A percentile compares a stretch with the other conserved stretches of the same genome.
Evolutionary conservation across 2,329 filamentous ascomycete genomes (phyloP).

Genomic region (Anisogramma anomala): DNA sequence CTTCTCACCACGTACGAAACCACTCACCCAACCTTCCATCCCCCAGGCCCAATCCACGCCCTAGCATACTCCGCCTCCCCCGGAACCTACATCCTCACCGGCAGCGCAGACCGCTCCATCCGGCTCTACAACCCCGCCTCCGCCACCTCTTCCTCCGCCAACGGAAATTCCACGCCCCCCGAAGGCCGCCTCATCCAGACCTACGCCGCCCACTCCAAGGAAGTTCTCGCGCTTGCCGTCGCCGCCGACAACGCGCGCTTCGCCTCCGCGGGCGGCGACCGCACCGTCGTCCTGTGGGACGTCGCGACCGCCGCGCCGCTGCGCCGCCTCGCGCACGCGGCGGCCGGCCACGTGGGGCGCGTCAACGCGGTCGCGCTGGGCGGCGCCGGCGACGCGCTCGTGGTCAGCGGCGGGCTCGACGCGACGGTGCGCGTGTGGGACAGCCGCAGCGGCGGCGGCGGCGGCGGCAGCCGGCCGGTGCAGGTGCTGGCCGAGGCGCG

Average conservation of each 20-base stretch:
- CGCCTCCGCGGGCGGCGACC: conserved; percentile 79
- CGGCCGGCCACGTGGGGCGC: conserved; percentile 54
- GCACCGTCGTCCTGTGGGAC: conserved; percentile 88
- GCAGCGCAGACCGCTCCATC: conserved; percentile 72
- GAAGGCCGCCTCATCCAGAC: conserved; percentile 64
- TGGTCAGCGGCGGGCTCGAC: conserved; percentile 66
- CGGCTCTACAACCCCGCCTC: conserved; percentile 72
- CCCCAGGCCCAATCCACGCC: conserved; percentile 57
- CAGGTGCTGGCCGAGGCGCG: conserved; percentile 63
- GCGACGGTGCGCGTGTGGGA: conserved; percentile 71
- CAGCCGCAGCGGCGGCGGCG: conserved; percentile 31
- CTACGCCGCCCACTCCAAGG: conserved; percentile 84
- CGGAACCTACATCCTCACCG: conserved; percentile 71
- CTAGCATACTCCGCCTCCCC: conserved; percentile 61
- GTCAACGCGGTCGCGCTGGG: conserved; percentile 73
- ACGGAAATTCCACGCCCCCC: conserved; percentile 23
- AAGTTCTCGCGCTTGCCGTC: conserved; percentile 72
- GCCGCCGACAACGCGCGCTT: conserved; percentile 71
- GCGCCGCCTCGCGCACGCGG: conserved; percentile 52
- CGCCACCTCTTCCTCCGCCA: conserved; percentile 22
- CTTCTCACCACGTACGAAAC: not conserved
- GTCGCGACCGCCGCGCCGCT: conserved; percentile 69
- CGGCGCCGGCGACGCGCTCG: conserved; percentile 60
- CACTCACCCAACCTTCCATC: not conserved
- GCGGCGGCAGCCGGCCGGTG: conserved; percentile 45